Conservation (phyloP, 1,139 yeast species). For the Magnusiomyces clavatus region DNA sequence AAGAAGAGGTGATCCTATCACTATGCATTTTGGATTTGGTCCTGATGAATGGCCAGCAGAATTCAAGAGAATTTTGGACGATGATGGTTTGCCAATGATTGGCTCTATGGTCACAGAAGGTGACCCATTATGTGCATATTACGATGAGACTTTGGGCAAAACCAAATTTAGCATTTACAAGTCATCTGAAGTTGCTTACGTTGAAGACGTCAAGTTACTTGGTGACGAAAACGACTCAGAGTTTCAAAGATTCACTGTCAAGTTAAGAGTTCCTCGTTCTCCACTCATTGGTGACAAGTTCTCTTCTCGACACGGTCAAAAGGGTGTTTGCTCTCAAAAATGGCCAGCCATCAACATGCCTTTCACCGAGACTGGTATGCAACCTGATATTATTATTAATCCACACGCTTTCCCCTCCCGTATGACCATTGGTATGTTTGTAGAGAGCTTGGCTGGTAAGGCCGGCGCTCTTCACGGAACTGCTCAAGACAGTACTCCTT, state of each 20-base stretch:
- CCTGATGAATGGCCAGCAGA: constrained; percentile 83
- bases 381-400: constrained; percentile 95
- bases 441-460: constrained; percentile 94
- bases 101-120: constrained; percentile 90
- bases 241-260: constrained; percentile 78
- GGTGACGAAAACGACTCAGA: constrained; percentile 76
- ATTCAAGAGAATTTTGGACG: constrained; percentile 83
- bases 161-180: constrained; percentile 91
- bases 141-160: constrained; percentile 83
- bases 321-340: constrained; percentile 97
- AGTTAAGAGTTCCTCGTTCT: constrained; percentile 83
- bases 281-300: constrained; percentile 97
- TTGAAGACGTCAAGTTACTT: constrained; percentile 87
- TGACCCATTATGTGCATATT: constrained; percentile 90
- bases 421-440: constrained; percentile 99
- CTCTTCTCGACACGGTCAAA: constrained; percentile 97
- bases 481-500: constrained; percentile 96
- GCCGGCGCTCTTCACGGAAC: constrained; percentile 98
- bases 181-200: constrained; percentile 88
- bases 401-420: constrained; percentile 99
- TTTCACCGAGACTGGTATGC: constrained; percentile 84
- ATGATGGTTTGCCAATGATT: constrained; percentile 86
- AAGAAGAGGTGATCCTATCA: constrained; percentile 88
- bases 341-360: constrained; percentile 99
- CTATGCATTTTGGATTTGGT: constrained; percentile 94